Base-by-base conservation (phyloP, 176 grass and related monocot species). In the Oryza meyeriana region DNA sequence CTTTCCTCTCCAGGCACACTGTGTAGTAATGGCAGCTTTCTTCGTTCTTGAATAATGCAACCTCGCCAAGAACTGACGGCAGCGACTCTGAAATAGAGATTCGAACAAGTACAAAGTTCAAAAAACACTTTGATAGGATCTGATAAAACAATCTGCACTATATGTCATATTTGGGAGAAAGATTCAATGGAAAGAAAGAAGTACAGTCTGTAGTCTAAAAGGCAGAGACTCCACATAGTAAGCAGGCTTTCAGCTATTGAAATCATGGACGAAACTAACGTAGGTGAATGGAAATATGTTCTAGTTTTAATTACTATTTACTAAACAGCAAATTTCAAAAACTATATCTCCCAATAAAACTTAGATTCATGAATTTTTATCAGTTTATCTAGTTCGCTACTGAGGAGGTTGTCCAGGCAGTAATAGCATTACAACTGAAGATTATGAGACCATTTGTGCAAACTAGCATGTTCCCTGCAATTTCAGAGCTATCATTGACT, bases 1-100 rank as follows among this genome's bases (percentile, higher is more conserved):
- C 67, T 81, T 98, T 86, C 88, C 92, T 98, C 95, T 98, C 92
- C 95, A 98, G 61, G 88, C 85, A 87, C 92, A 98, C 80, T 98
- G 95, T 64, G 95, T 98, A 80, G 84, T 86, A 75, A 98, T 85
- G 76, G 90, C 85, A 63, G 95, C 92, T 90, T 91, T 98, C 87
- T 89, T 95, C 67, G 79, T 86, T 81, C 79, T 98, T 81, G 88
- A 95, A 93, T 98, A 98, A 84, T 88, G 63, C 66, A 91, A 74
- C 34, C 63, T 86, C 6, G 64, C 92, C 88, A 98, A 90, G 73
- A 86, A 98, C 82, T 90, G 90, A 72, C 92, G 92, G 69, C 90
- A 98, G 35, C 58, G 78, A 85, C 84, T 98, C 95, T 98, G 79
- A 33, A 93, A 87, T 45, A 88, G 36, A 77, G 83, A 90, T 80